Conservation (phyloP, 768 basidiomycete species). For the Phaffia tasmanica region DNA sequence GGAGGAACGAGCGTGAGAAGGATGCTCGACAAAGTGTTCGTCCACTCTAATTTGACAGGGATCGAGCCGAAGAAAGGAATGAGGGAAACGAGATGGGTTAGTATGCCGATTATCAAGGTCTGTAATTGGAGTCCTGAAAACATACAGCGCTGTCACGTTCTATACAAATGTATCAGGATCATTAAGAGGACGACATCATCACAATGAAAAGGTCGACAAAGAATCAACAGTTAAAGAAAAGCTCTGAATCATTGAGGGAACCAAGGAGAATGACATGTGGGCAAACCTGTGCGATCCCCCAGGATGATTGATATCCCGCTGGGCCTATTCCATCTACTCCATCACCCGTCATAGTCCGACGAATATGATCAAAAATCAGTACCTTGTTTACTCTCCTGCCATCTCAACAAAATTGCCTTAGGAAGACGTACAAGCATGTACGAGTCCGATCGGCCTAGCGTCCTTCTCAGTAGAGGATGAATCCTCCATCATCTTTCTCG, state of each 20-base stretch:
- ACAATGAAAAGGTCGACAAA: too few relatives aligned
- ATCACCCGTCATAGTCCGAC: too few relatives aligned
- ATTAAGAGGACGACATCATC: too few relatives aligned
- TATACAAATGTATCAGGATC: too few relatives aligned
- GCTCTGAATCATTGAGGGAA: too few relatives aligned
- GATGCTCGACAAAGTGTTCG: conserved; percentile 5
- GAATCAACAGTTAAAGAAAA: too few relatives aligned
- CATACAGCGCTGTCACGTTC: too few relatives aligned
- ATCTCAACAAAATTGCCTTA: too few relatives aligned
- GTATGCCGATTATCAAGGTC: not conserved
- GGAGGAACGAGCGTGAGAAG: not conserved
- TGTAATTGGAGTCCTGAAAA: not conserved
- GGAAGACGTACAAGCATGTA: not conserved
- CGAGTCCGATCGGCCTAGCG: not conserved
- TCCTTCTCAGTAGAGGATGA: not conserved
- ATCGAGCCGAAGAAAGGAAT: not conserved
- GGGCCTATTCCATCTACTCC: conserved; percentile 11
- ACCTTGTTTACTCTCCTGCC: too few relatives aligned
- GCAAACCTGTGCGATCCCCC: conserved; percentile 10
- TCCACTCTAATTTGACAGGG: conserved; percentile 7
- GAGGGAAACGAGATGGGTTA: not conserved
- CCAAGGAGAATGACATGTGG: too few relatives aligned
- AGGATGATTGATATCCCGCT: conserved; percentile 12
- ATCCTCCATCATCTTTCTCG: not conserved
- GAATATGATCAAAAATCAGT: too few relatives aligned